phyloP scores from a whole-genome alignment of 352 stramenopile species.

The Phytophthora podocarpi region DNA sequence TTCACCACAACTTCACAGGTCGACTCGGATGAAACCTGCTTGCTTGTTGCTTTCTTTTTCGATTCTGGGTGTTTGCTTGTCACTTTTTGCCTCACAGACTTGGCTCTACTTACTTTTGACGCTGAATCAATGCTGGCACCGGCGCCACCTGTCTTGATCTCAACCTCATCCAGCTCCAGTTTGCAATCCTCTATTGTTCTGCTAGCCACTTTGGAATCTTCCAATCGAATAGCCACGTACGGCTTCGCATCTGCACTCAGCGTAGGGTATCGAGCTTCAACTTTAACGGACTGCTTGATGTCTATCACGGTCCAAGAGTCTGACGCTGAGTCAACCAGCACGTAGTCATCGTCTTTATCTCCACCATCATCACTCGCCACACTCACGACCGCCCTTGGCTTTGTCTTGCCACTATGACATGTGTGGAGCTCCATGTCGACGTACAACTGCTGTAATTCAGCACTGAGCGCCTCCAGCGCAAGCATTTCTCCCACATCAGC shows the following conservation, averaged over 20 bases:
- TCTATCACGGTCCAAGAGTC: conserved; percentile 23
- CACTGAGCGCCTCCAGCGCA: conserved; percentile 26
- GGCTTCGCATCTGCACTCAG: conserved; percentile 22
- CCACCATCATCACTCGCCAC: neutral
- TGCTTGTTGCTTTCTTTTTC: neutral
- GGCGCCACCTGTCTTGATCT: neutral
- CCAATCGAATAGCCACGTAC: conserved; percentile 12
- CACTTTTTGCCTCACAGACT: conserved; percentile 1
- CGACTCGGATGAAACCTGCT: conserved; percentile 10
- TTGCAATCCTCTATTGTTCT: neutral
- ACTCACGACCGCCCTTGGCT: neutral
- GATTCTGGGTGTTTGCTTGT: neutral
- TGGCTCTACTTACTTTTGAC: neutral
- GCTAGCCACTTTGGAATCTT: neutral
- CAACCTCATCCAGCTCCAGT: neutral
- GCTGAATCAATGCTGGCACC: too few species aligned
- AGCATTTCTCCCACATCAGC: conserved; percentile 28
- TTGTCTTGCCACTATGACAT: neutral
- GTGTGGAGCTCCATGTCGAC: conserved; percentile 43
- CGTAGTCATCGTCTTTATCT: conserved; percentile 20
- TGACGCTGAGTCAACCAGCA: conserved; percentile 15
- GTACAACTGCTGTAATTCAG: conserved; percentile 41
- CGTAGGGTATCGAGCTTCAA: neutral
- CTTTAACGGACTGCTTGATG: conserved; percentile 7
- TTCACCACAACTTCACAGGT: conserved; percentile 17